A percentile compares a stretch with the other conserved stretches of the same genome.
phyloP scores from a whole-genome alignment of 1,284 basidiomycete species.

The Apiotrichum mycotoxinovorans region DNA sequence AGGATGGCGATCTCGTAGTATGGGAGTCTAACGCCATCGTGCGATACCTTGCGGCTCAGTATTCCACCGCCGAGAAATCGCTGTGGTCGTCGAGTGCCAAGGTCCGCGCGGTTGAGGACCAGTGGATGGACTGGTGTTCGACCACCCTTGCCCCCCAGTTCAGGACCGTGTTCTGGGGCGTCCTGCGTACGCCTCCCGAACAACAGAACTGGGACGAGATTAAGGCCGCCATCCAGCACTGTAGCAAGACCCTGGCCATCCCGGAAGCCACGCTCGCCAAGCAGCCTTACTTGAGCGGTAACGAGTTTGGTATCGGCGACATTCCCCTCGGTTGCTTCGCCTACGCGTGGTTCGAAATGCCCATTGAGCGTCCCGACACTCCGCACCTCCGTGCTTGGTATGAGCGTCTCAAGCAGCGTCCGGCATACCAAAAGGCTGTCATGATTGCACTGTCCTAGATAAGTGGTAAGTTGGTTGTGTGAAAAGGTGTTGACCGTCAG shows the following conservation, averaged over 20 bases:
- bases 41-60: conserved; percentile 14
- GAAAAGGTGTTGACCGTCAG: no score
- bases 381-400: conserved; percentile 13
- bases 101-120: conserved; percentile 2
- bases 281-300: conserved; percentile 5
- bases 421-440: conserved; percentile 11
- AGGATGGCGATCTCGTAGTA: conserved; percentile 13
- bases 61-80: background rate
- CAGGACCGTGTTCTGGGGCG: conserved; percentile 4
- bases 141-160: background rate
- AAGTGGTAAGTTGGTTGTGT: background rate
- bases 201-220: conserved; percentile 8
- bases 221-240: background rate
- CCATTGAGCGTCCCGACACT: background rate
- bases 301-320: conserved; percentile 11
- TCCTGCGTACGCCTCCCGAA: conserved; percentile 7
- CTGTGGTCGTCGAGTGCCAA: background rate
- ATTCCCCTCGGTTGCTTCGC: conserved; percentile 11
- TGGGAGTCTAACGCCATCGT: conserved; percentile 20
- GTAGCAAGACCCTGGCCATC: background rate
- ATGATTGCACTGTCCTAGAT: conserved; percentile 5
- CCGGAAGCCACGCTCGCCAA: conserved; percentile 9
- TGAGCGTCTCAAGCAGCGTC: conserved; percentile 4
- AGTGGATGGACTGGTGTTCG: conserved; percentile 18
- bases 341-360: conserved; percentile 12